phyloP scores from a whole-genome alignment of 1,139 yeast genomes.

The Suhomyces guaymorum region DNA sequence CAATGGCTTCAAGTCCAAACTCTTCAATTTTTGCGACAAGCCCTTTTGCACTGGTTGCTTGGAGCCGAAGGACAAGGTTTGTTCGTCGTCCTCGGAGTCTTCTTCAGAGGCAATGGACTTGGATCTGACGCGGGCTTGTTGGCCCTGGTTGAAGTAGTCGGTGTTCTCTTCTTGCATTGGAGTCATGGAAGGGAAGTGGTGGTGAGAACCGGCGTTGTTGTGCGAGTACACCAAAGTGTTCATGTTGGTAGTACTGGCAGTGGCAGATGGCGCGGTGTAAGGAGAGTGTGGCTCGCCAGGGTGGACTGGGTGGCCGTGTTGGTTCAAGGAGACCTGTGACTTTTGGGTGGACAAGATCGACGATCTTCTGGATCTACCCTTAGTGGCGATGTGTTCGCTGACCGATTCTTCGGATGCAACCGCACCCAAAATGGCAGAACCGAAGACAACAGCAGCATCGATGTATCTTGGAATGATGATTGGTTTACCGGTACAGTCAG shows the following conservation, averaged over 20 bases:
- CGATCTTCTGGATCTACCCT: conserved; percentile 43
- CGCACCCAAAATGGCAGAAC: conserved; percentile 92
- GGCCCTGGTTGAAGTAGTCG: conserved; percentile 51
- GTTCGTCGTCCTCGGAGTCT: conserved; percentile 42
- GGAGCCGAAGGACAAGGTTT: conserved; percentile 59
- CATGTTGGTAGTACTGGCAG: conserved; percentile 59
- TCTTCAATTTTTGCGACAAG: conserved; percentile 40
- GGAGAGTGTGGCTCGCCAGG: conserved; percentile 53
- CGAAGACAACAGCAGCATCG: conserved; percentile 96
- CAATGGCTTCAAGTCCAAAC: conserved; percentile 44
- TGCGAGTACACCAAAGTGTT: conserved; percentile 53
- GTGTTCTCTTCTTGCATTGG: conserved; percentile 49
- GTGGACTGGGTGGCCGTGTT: conserved; percentile 3
- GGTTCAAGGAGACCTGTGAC: conserved; percentile 33
- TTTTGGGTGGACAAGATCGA: conserved; percentile 34
- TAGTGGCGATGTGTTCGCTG: conserved; percentile 33
- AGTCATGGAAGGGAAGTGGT: conserved; percentile 58
- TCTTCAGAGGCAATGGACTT: conserved; percentile 19
- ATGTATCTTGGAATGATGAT: conserved; percentile 90
- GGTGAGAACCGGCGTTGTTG: conserved; percentile 39
- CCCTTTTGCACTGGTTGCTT: conserved; percentile 53
- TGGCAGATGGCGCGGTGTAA: conserved; percentile 73
- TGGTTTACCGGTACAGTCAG: conserved; percentile 93
- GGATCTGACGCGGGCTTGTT: conserved; percentile 21
- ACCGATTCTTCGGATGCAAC: conserved; percentile 75